Base-by-base conservation (phyloP, 371 early-diverging fungal genomes). In the Mucor racemosus region DNA sequence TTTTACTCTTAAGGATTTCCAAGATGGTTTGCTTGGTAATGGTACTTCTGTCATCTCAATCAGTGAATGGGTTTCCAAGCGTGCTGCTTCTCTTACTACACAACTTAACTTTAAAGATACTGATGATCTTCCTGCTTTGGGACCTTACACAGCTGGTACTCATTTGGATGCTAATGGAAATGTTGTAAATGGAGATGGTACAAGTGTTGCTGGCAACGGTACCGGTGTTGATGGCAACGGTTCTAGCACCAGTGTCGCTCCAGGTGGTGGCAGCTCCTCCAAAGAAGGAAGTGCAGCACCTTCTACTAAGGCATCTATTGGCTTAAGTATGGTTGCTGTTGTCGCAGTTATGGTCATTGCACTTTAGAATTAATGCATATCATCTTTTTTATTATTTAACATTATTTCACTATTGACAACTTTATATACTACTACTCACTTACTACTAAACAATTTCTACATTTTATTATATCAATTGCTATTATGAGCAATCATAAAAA, bases 1-100 rank as follows among this genome's bases (percentile, higher is more conserved):
- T 35, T 84, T 69, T 55, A 84, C 84, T 9, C 62, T 77, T 7
- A 65, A 69, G 0, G 78, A 84, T 58, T 81, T 85, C 58, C 63
- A 79, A 58, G 65, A 67, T 60, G 78, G 79, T 69, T 41, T 82
- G 60, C 60, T 68, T 58, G 76, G 72, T n/a, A 72, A 74, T 34
- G 68, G 65, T 19, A 58, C 59, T 6, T 50, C 60, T 8, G 31
- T 26, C 3, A 40, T 53, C 31, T 74, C 78, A 10, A 71, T 82
- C n/a, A 58, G 44, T n/a, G 68, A 68, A 60, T 83, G 77, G 78
- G 68, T 82, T 31, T 14, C 66, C 4, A 57, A 66, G 26, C 82
- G 82, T 48, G 66, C 75, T 14, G 35, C 64, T 19, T 62, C 79
- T 50, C 46, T 76, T n/a, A 63, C 71, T 41, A 60, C 65, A 21